Percentiles rank a stretch among this genome's conserved stretches.
Conservation (phyloP, 495 filamentous ascomycete genomes). For the Glutinoglossum americanum region DNA sequence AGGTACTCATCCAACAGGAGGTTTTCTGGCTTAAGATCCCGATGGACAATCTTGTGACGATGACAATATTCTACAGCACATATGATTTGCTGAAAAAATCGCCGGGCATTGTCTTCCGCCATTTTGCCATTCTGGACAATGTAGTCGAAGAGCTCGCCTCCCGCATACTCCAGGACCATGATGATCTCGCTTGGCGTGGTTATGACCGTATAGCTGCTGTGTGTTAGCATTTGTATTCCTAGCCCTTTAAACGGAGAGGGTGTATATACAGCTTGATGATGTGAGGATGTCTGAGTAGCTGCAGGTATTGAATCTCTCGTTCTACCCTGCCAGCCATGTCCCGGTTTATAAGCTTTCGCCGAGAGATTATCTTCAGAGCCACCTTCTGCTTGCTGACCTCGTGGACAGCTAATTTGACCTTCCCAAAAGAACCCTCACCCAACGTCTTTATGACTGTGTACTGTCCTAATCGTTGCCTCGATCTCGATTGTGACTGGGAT, state of each 20-base stretch:
- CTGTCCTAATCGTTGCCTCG: slow-evolving; percentile 49
- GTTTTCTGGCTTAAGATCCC: slow-evolving; percentile 95
- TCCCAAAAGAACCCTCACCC: slow-evolving; percentile 92
- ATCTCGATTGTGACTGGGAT: background rate
- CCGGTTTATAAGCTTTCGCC: slow-evolving; percentile 80
- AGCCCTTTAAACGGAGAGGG: background rate
- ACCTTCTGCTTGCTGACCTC: slow-evolving; percentile 80
- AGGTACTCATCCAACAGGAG: slow-evolving; percentile 78
- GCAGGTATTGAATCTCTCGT: slow-evolving; percentile 92
- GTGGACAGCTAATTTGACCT: slow-evolving; percentile 91
- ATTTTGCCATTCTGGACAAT: slow-evolving; percentile 81
- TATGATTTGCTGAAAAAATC: slow-evolving; percentile 99
- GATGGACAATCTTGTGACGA: slow-evolving; percentile 94
- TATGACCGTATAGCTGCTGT: slow-evolving; percentile 72
- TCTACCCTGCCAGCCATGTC: slow-evolving; percentile 97
- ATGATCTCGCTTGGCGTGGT: slow-evolving; percentile 84
- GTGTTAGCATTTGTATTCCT: background rate
- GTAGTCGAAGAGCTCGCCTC: slow-evolving; percentile 92
- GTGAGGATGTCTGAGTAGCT: slow-evolving; percentile 85
- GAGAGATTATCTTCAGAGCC: slow-evolving; percentile 87
- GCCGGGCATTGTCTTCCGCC: slow-evolving; percentile 68
- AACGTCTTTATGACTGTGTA: slow-evolving; percentile 80
- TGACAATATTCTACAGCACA: slow-evolving; percentile 98
- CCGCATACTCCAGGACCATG: slow-evolving; percentile 97
- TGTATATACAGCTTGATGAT: slow-evolving; percentile 80